Base-by-base conservation (phyloP, 202 grass and related monocot genomes). In the Carex sylvatica region DNA sequence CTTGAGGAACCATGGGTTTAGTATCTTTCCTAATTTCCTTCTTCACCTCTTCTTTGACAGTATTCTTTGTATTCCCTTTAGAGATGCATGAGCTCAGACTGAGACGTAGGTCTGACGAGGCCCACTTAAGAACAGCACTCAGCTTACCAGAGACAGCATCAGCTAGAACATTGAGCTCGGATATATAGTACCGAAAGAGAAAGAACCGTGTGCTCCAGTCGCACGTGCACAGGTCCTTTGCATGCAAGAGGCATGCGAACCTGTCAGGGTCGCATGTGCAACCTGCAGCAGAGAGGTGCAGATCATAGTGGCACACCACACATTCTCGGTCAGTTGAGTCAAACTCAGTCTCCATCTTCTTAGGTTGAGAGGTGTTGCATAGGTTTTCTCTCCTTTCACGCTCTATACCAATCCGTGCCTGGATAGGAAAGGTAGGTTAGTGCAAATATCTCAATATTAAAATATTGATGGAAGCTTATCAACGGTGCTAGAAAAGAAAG, bases 71-170 rank as follows among this genome's bases (percentile, higher is more conserved):
- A 73, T 90, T 93, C 69, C 94, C 92, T 83, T 78, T 85, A 73
- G 91, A 83, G 38, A 93, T 84, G 68, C 87, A 90, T n/a, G 87
- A 90, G 28, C 92, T 87, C 79, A 98, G 85, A 91, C 83, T 93
- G 80, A 95, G 84, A 68, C 86, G 87, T 87, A 98, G 92, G 87
- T 95, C 86, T 78, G 86, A 86, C 52, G 91, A 84, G n/a, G 87
- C 95, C 90, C 95, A 98, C 85, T 87, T 93, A 64, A 95, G 91
- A 78, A 98, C 87, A 47, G 92, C 95, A 87, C 95, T 98, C 79
- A 98, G 81, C 84, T 91, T 98, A 18, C 95, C 92, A 23, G 85
- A 86, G 59, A 98, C 86, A 74, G 95, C 95, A 90, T 98, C 95
- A 87, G 90, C 87, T 84, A 98, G 83, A 66, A 98, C 81, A 84